Base-by-base conservation (phyloP, 1,284 basidiomycete species). In the Leccinum solheimii region DNA sequence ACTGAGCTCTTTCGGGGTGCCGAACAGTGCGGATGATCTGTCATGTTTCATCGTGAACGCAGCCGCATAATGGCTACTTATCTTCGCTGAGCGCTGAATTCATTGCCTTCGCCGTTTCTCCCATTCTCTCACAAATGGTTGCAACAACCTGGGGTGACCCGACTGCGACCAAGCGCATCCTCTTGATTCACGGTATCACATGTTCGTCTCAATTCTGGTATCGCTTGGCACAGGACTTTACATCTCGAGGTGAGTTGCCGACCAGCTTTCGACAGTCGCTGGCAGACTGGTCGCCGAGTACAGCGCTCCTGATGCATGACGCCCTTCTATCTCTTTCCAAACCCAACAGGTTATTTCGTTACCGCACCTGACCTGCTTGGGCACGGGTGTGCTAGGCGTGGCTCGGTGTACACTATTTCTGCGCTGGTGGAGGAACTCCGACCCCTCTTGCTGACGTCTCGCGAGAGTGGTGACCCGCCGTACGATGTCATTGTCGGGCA, bases 351-450 rank as follows among this genome's bases (percentile, higher is more conserved):
- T 50, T 50, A 50, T 9, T 57, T 55, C 5, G 66, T 72, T 43
- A 57, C 49, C 0, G 64, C 66, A 3, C 68, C 70, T n/a, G 61
- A 72, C 48, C 30, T 72, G 2, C 66, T 69, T 19, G 66, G 68
- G 7, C 69, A 72, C 11, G 69, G 69, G 3, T 45, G 5, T 53
- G 62, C 69, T 5, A 45, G 52, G 16, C 64, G 57, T 30, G 6
- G 58, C 7, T 55, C 58, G 2, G 63, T 62, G 23, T 68, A 68
- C 34, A 61, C 68, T 9, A 8, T 71, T 21, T n/a, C 52, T 7
- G 61, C 68, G 1, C 8, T 71, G 4, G 61, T 16, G 6, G 36
- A 66, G 1, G 66, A 62, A 19, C 57, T 71, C 21, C 30, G 7
- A 2, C 40, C 40, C 40, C 67, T 59, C 0, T 36, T 63, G 30